phyloP scores from a whole-genome alignment of 495 filamentous ascomycete genomes.

The Mycothermus thermophilus region DNA sequence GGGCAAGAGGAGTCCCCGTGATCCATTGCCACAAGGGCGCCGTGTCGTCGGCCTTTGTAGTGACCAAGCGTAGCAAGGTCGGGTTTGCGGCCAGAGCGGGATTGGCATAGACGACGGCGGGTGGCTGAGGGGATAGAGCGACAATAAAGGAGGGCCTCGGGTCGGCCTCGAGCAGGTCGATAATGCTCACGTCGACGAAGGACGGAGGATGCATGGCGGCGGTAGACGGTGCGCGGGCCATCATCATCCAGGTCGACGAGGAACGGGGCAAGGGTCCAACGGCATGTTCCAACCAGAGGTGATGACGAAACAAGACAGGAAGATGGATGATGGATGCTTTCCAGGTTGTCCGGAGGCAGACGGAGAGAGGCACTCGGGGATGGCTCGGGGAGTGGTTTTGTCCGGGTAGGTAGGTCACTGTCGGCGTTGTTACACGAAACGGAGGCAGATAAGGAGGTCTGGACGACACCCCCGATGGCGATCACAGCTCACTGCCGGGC shows the following conservation, averaged over 20 bases:
- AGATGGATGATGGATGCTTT: no score
- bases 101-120: constrained; percentile 23
- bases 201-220: constrained; percentile 16
- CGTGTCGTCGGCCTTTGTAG: constrained; percentile 8
- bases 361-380: no score
- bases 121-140: constrained; percentile 14
- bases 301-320: no score
- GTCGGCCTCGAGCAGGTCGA: constrained; percentile 28
- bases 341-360: no score
- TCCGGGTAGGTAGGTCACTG: no score
- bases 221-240: constrained; percentile 1
- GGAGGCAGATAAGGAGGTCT: no score
- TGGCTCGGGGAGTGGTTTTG: no score
- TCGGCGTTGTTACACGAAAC: no score
- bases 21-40: constrained; percentile 23
- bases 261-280: no score
- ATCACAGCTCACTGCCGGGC: no score
- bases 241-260: constrained; percentile 5
- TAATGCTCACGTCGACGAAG: constrained; percentile 16
- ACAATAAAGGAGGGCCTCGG: constrained; percentile 29
- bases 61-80: constrained; percentile 11
- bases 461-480: no score
- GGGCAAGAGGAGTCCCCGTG: background rate
- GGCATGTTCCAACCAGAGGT: no score
- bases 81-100: constrained; percentile 14